A percentile compares a stretch with the other conserved stretches of the same genome.
These are phyloP conservation scores for Diaporthe aspalathi DNA, from an alignment of 2,329 filamentous ascomycete genomes.

Conservation along the genomic window DNA sequence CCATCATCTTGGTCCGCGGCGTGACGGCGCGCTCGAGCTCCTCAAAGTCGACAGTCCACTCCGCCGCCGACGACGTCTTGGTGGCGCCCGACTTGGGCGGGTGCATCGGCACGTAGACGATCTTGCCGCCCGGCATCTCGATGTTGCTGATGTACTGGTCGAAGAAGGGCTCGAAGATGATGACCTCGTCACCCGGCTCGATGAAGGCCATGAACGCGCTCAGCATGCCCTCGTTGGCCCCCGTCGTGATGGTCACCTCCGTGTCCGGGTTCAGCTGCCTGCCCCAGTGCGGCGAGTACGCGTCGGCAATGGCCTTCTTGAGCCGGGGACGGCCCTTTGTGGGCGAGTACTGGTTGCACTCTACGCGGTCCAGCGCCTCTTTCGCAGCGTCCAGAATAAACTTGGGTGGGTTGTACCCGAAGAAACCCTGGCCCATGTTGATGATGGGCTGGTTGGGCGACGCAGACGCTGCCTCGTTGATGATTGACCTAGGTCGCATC, in stretches of 20 bases:
- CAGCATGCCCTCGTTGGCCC: conserved; percentile 92
- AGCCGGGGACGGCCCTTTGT: conserved; percentile 92
- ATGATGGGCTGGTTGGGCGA: conserved; percentile 64
- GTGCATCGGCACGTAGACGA: conserved; percentile 94
- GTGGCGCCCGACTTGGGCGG: conserved; percentile 84
- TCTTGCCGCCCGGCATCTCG: conserved; percentile 95
- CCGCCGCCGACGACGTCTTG: conserved; percentile 83
- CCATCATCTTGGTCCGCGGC: conserved; percentile 93
- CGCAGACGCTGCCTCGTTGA: conserved; percentile 63
- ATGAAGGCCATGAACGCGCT: conserved; percentile 98
- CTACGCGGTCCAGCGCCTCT: conserved; percentile 86
- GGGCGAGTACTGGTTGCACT: conserved; percentile 98
- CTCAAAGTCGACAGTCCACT: conserved; percentile 89
- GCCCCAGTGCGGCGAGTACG: conserved; percentile 91
- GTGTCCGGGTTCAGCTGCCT: conserved; percentile 85
- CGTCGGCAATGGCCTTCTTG: conserved; percentile 91
- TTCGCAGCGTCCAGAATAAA: conserved; percentile 95
- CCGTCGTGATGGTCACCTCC: conserved; percentile 94
- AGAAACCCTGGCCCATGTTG: conserved; percentile 74
- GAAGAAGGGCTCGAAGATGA: conserved; percentile 98
- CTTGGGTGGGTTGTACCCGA: conserved; percentile 91
- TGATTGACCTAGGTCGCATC: conserved; percentile 55
- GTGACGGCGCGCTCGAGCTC: conserved; percentile 86
- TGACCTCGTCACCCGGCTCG: conserved; percentile 94
- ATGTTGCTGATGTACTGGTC: conserved; percentile 99